Evolutionary conservation across 2,329 filamentous ascomycete species (phyloP), one percentile per base, ranked within the genome.

Genomic region (Exophiala bonariae): DNA sequence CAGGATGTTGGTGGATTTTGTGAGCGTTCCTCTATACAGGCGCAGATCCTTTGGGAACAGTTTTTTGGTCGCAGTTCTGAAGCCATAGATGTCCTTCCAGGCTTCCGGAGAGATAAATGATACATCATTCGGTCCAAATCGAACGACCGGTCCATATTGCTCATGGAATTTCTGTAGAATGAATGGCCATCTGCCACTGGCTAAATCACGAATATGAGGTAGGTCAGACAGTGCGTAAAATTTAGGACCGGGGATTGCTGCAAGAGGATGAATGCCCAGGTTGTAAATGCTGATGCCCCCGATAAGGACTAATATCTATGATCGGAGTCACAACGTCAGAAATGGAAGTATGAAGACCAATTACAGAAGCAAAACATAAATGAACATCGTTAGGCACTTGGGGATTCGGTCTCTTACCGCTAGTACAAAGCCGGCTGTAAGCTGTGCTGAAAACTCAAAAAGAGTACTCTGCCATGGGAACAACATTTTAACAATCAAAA

Each of bases 241-340:
- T 20, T 44, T 55, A 3, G 63, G 64, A 3, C 63, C 63, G 0
- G 64, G 63, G n/a, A 57, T 62, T 8, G 52, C 43, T 11, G 54
- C 31, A 7, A 66, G 47, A 8, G 64, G 64, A 41, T 66, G 63
- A 18, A 65, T 58, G 46, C 52, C 64, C 8, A 62, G 22, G 51
- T 65, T 65, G 48, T 65, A 65, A n/a, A n/a, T n/a, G n/a, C n/a
- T n/a, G n/a, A n/a, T n/a, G n/a, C n/a, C n/a, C n/a, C n/a, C n/a
- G n/a, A n/a, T n/a, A n/a, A n/a, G n/a, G n/a, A n/a, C n/a, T n/a
- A n/a, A n/a, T n/a, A n/a, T n/a, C n/a, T n/a, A n/a, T n/a, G n/a
- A n/a, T n/a, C n/a, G n/a, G n/a, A n/a, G n/a, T n/a, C n/a, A n/a
- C n/a, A n/a, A n/a, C n/a, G n/a, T n/a, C n/a, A n/a, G n/a, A n/a